Percentiles rank a stretch among this genome's conserved stretches.
Conservation (phyloP, 805 yeast genomes). For the Starmerella riodocensis region DNA sequence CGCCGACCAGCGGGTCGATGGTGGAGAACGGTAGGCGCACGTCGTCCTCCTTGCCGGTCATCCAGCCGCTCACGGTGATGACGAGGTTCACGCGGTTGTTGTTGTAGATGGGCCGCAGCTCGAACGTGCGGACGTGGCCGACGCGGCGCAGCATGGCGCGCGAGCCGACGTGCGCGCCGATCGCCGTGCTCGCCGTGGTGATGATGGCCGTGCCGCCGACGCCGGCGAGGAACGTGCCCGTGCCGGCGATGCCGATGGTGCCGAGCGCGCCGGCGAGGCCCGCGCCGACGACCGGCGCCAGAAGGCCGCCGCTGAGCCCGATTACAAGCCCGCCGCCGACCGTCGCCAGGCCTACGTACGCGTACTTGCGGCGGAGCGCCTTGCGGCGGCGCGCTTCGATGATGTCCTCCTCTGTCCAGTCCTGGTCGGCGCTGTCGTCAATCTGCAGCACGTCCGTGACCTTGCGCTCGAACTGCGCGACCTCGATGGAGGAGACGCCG, state of each 20-base stretch:
- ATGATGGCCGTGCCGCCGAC: constrained; percentile 93
- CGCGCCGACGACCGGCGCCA: constrained; percentile 97
- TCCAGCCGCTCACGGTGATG: constrained; percentile 93
- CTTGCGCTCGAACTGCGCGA: constrained; percentile 78
- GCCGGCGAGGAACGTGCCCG: constrained; percentile 84
- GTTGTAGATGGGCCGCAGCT: constrained; percentile 82
- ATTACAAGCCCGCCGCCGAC: constrained; percentile 89
- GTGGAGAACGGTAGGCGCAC: constrained; percentile 92
- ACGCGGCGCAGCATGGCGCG: constrained; percentile 74
- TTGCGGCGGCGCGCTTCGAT: constrained; percentile 58
- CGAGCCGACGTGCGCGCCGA: constrained; percentile 82
- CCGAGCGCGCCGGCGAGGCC: constrained; percentile 95
- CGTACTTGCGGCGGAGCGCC: constrained; percentile 52
- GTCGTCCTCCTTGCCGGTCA: constrained; percentile 90
- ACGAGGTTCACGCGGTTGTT: constrained; percentile 77
- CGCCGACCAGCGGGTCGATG: constrained; percentile 96
- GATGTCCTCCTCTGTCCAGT: constrained; percentile 59
- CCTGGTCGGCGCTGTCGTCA: constrained; percentile 66
- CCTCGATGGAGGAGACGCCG: constrained; percentile 49
- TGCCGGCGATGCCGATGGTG: constrained; percentile 90
- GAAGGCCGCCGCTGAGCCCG: constrained; percentile 86
- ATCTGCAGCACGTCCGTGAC: constrained; percentile 82
- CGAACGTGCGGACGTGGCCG: constrained; percentile 89
- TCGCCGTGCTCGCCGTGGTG: constrained; percentile 77
- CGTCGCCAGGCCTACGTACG: constrained; percentile 88